Conservation (phyloP, 768 basidiomycete species). For the Calvatia gigantea region DNA sequence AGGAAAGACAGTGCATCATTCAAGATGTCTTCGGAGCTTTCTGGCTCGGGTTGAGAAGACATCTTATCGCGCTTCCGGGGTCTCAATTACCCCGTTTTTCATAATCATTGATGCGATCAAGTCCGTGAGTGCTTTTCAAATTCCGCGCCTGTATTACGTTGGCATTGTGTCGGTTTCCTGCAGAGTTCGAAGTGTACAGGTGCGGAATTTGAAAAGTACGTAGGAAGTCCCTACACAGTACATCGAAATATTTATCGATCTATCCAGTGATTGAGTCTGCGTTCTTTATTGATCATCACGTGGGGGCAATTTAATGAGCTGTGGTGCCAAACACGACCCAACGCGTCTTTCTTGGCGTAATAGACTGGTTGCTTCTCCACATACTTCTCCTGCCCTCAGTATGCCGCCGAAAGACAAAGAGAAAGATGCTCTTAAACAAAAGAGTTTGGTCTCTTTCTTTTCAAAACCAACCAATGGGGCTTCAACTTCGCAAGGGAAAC, state of each 20-base stretch:
- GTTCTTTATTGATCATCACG: neutral
- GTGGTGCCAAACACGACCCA: conserved; percentile 1
- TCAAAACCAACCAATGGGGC: conserved; percentile 30
- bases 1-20: conserved; percentile 50
- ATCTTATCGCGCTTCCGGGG: neutral
- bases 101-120: neutral
- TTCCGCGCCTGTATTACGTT: no score
- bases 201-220: neutral
- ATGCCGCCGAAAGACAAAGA: conserved; percentile 43
- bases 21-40: conserved; percentile 47
- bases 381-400: neutral
- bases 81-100: neutral
- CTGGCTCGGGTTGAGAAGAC: neutral
- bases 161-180: neutral
- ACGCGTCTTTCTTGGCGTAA: neutral
- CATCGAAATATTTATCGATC: neutral
- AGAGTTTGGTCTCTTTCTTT: conserved; percentile 72
- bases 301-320: neutral
- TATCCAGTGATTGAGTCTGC: neutral
- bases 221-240: neutral
- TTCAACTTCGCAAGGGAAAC: conserved; percentile 21
- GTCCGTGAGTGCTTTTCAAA: no score
- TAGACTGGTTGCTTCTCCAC: neutral
- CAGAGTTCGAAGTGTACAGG: neutral
- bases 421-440: conserved; percentile 56